Percentiles rank a stretch among this genome's conserved stretches.
phyloP scores from a whole-genome alignment of 1,139 yeast species.

The Sugiyamaella xylanicola region DNA sequence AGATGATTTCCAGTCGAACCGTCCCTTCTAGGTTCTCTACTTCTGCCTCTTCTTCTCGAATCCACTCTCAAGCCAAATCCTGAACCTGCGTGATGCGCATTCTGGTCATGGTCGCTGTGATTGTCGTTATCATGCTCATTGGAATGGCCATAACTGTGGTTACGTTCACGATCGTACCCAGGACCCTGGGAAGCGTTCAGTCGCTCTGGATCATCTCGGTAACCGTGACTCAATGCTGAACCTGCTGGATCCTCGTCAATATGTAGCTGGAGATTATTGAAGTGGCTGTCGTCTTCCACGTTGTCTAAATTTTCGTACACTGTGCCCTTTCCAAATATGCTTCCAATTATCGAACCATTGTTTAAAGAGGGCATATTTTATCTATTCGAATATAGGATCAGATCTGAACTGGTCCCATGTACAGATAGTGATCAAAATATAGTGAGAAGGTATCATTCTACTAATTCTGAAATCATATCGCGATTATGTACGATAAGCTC shows the following conservation, averaged over 20 bases:
- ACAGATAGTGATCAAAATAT: background rate
- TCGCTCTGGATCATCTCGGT: background rate
- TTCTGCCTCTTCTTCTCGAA: background rate
- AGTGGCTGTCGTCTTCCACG: slow-evolving; percentile 16
- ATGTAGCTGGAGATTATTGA: background rate
- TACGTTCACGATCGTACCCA: background rate
- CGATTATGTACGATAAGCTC: slow-evolving; percentile 17
- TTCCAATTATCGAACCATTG: slow-evolving; percentile 20
- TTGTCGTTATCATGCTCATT: no score
- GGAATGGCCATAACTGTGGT: background rate
- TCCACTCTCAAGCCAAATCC: background rate
- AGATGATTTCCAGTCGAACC: background rate
- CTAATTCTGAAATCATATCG: background rate
- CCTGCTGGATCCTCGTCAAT: slow-evolving; percentile 2
- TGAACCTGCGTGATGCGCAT: no score
- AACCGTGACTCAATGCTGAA: background rate
- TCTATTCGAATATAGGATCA: background rate
- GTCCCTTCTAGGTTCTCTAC: no score
- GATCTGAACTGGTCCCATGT: background rate
- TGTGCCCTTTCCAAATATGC: slow-evolving; percentile 28
- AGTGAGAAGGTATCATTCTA: no score
- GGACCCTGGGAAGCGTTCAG: no score
- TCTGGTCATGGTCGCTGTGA: no score
- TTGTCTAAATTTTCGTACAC: slow-evolving; percentile 26
- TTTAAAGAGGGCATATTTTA: slow-evolving; percentile 9